Base-by-base conservation (phyloP, 768 basidiomycete species). In the Chalciporus sphaerocephalus region DNA sequence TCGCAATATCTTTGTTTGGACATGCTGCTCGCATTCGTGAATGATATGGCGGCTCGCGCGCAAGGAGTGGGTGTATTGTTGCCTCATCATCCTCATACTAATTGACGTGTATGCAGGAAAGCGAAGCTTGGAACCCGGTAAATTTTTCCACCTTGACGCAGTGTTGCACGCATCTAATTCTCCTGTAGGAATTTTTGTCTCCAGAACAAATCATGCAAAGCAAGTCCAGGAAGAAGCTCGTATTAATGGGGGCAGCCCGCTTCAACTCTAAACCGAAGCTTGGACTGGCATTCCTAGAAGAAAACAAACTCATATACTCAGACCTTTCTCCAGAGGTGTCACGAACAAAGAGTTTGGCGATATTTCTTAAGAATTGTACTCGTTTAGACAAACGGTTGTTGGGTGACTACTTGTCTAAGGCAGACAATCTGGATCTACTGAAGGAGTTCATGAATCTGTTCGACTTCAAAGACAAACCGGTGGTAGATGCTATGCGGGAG, bases 401-500 rank as follows among this genome's bases (percentile, higher is more conserved):
- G 0, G 96, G 96, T 2, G 96, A 98, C 60, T 98, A 81, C 64
- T 79, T 98, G 38, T 93, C 92, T 6, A 81, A 81, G 49, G 87
- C 89, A 9, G 93, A 96, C 38, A 91, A 93, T 55, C 59, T 85
- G 13, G 91, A 90, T 5, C 61, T 97, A 1, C 68, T 98, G 40
- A 89, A 81, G 61, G 88, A 87, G 16, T 98, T 93, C 66, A 81
- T 99, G 60, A 75, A 75, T 9, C 68, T 93, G 27, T 94, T 96
- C 58, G 88, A 96, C 64, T 98, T 97, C 66, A 80, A 83, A 58
- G 76, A 85, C 51, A 95, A 95, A 87, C 80, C 85, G 13, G 78
- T 96, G 49, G 93, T 92, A 13, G 96, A 99, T 49, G 95, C 93
- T 1, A 85, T 99, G 86, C 81, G 96, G 18, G 93, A 97, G 60